Evolutionary conservation across 192 early-diverging fungal species (phyloP), one percentile per base, ranked within the genome.

Genomic region (Gamsiella multidivaricata): DNA sequence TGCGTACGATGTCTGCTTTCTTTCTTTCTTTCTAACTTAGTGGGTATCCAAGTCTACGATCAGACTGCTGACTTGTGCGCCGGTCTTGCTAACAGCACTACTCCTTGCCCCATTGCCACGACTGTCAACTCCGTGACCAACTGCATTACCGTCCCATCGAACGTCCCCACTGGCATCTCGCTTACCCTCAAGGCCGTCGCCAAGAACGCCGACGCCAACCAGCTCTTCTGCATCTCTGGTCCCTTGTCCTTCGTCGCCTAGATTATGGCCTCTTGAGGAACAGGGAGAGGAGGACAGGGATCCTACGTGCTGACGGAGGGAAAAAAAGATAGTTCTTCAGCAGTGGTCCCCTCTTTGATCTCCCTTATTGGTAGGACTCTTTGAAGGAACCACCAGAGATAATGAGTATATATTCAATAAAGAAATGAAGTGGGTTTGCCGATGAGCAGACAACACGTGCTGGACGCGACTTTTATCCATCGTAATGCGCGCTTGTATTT

Each of bases 151-250:
- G 74, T 78, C 33, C 74, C 74, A 52, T 68, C 65, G 28, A 64
- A 69, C 45, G 74, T 78, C 61, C 74, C 74, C 42, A 31, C 74
- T 18, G 66, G 66, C 31, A 37, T 78, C 54, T 39, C 37, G 25
- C 11, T 78, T 26, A 69, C 31, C 65, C 39, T 78, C 49, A 55
- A 78, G 74, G 74, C 74, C 46, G 36, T 32, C 20, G 74, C 66
- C 60, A 69, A 12, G 25, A 43, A 50, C 29, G 46, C 54, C 29
- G 45, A 33, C 42, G 46, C 22, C 20, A 31, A 49, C 17, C 49
- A 43, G 28, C 61, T 78, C 45, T 78, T 78, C 74, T 78, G 74
- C 66, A 69, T 78, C 61, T 20, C 20, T 47, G 74, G 74, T 15
- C 74, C 74, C 47, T 58, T 78, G 55, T 69, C 59, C 60, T 78